A percentile compares a stretch with the other conserved stretches of the same genome.
phyloP scores from a whole-genome alignment of 768 basidiomycete genomes.

The Lenzites betulinus region DNA sequence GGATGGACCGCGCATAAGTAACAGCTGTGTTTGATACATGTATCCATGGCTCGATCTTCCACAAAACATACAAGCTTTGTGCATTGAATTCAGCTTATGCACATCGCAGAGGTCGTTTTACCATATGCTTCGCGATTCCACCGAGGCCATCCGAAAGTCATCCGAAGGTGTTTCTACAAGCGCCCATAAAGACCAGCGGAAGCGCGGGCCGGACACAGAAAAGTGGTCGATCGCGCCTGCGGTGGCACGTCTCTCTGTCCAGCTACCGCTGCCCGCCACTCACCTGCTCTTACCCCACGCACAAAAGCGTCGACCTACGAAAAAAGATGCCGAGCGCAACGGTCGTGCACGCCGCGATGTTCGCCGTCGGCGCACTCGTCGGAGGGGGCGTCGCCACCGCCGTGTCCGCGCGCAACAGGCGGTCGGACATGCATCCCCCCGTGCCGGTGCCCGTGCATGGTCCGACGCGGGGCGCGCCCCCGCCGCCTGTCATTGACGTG shows the following conservation, averaged over 20 bases:
- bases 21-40: neutral
- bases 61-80: no score
- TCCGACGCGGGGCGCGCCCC: slow-evolving; percentile 15
- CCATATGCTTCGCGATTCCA: no score
- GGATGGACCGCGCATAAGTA: slow-evolving; percentile 19
- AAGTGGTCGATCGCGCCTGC: neutral
- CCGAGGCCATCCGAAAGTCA: neutral
- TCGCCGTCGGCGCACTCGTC: slow-evolving; percentile 79
- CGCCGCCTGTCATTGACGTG: slow-evolving; percentile 49
- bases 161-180: neutral
- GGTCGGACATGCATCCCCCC: slow-evolving; percentile 10
- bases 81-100: no score
- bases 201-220: neutral
- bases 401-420: slow-evolving; percentile 39
- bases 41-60: no score
- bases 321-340: slow-evolving; percentile 45
- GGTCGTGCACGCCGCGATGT: slow-evolving; percentile 66
- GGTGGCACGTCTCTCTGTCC: neutral
- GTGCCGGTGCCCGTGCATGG: slow-evolving; percentile 2
- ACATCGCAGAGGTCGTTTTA: no score
- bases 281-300: no score
- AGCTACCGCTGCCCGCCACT: neutral
- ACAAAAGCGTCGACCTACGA: no score
- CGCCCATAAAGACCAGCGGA: neutral
- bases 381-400: slow-evolving; percentile 73